Evolutionary conservation across 768 basidiomycete species (phyloP), one percentile per base, ranked within the genome.

Genomic region (Chalciporus sphaerocephalus): DNA sequence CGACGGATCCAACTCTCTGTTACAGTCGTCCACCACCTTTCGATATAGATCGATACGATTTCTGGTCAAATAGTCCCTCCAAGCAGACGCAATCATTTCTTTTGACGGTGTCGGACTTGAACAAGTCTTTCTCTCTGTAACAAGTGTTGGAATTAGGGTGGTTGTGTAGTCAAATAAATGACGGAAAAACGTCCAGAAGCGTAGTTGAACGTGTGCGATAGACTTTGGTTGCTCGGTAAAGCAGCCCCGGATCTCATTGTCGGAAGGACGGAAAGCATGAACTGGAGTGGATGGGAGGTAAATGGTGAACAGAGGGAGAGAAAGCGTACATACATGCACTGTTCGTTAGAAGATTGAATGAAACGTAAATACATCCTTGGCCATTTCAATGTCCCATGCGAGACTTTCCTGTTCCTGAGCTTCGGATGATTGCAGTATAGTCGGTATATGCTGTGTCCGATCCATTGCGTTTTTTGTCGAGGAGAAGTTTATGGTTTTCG

Each of bases 311-410:
- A n/a, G 13, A 32, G 5, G 13, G 3, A 8, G 30, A 15, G 15
- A 5, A n/a, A 5, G 30, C 4, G 30, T n/a, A 32, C 30, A 32
- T 9, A 32, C 30, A 2, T n/a, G 5, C 4, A 1, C n/a, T n/a
- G 4, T 2, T 15, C n/a, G 1, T n/a, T 32, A 23, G 42, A 25
- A 50, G 18, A 33, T 48, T 48, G 12, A 48, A 38, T 1, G 47
- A 42, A 48, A 9, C 15, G 47, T 48, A 25, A 23, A 48, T 5
- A 48, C 44, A 6, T 39, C 12, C 22, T 51, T 51, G 8, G 50
- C 41, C 15, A 30, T 30, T 24, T 50, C 48, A n/a, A 12, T 46
- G 23, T n/a, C 46, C 38, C 42, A 50, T 45, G 13, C 48, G 37
- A 4, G 36, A 50, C 34, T 50, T 50, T 2, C 44, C 44, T 11